phyloP scores from a whole-genome alignment of 164 flowering plant species.

The Tinospora cordifolia region DNA sequence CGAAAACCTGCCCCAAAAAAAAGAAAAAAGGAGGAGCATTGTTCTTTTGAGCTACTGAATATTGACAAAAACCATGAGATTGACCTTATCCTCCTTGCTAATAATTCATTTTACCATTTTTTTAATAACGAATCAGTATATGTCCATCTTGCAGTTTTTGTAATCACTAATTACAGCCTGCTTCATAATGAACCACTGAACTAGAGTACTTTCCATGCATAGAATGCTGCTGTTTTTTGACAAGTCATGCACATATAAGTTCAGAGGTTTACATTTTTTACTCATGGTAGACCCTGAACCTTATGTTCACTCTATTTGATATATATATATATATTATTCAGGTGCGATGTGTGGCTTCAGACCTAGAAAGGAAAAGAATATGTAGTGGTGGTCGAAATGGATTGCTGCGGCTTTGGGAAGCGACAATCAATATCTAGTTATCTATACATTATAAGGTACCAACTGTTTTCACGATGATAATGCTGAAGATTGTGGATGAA shows the following conservation, averaged over 20 bases:
- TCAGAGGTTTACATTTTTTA: neutral
- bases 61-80: too few relatives aligned
- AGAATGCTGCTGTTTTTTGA: neutral
- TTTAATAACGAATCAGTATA: too few relatives aligned
- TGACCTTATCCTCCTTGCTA: too few relatives aligned
- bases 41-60: too few relatives aligned
- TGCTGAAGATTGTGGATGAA: neutral
- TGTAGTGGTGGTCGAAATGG: constrained; percentile 98
- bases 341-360: constrained; percentile 89
- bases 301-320: neutral
- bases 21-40: too few relatives aligned
- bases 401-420: constrained; percentile 91
- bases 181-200: too few relatives aligned
- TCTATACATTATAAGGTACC: neutral
- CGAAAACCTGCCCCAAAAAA: too few relatives aligned
- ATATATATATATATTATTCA: constrained; percentile 27
- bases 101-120: too few relatives aligned
- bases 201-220: too few relatives aligned
- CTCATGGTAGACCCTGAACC: neutral
- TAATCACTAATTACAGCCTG: too few relatives aligned
- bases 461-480: neutral
- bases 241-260: neutral
- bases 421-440: constrained; percentile 77
- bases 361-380: constrained; percentile 93
- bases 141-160: too few relatives aligned